Percentiles rank a stretch among this genome's conserved stretches.
Conservation (phyloP, 2,329 filamentous ascomycete genomes). For the Sporothrix pseudoabietina region DNA sequence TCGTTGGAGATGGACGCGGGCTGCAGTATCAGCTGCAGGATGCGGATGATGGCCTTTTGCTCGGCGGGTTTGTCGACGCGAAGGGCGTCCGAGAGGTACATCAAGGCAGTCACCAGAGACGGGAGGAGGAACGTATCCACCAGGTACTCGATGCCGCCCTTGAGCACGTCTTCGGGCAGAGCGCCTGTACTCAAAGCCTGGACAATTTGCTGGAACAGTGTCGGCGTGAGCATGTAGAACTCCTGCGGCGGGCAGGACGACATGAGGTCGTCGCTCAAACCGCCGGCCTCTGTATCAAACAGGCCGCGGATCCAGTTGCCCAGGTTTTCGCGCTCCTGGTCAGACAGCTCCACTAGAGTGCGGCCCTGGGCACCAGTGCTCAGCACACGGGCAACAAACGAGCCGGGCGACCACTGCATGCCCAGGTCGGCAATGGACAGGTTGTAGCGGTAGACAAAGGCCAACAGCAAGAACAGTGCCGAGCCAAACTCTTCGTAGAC, state of each 20-base stretch:
- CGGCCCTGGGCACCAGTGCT: slow-evolving; percentile 60
- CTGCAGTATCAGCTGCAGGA: slow-evolving; percentile 71
- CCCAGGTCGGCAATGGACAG: slow-evolving; percentile 67
- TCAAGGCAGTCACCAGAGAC: slow-evolving; percentile 71
- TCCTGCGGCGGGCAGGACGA: slow-evolving; percentile 79
- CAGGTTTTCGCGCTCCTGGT: slow-evolving; percentile 66
- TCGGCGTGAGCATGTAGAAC: slow-evolving; percentile 77
- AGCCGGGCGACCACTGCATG: slow-evolving; percentile 55
- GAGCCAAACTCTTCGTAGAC: slow-evolving; percentile 85
- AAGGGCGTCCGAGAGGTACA: slow-evolving; percentile 70
- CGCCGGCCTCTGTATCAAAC: slow-evolving; percentile 72
- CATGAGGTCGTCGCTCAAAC: slow-evolving; percentile 78
- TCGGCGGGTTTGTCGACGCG: slow-evolving; percentile 66
- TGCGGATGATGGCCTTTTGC: slow-evolving; percentile 68
- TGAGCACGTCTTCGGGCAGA: slow-evolving; percentile 69
- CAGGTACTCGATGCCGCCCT: slow-evolving; percentile 75
- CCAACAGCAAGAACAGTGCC: slow-evolving; percentile 71
- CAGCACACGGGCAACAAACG: slow-evolving; percentile 70
- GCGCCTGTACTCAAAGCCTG: slow-evolving; percentile 67
- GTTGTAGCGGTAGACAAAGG: slow-evolving; percentile 74
- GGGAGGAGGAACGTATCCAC: slow-evolving; percentile 81
- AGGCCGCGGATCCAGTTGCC: slow-evolving; percentile 76
- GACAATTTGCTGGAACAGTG: slow-evolving; percentile 74
- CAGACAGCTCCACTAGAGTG: slow-evolving; percentile 61
- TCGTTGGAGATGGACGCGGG: slow-evolving; percentile 72